These are phyloP conservation scores for Mollisia scopiformis DNA, from an alignment of 2,329 filamentous ascomycete genomes.

Conservation along the genomic window DNA sequence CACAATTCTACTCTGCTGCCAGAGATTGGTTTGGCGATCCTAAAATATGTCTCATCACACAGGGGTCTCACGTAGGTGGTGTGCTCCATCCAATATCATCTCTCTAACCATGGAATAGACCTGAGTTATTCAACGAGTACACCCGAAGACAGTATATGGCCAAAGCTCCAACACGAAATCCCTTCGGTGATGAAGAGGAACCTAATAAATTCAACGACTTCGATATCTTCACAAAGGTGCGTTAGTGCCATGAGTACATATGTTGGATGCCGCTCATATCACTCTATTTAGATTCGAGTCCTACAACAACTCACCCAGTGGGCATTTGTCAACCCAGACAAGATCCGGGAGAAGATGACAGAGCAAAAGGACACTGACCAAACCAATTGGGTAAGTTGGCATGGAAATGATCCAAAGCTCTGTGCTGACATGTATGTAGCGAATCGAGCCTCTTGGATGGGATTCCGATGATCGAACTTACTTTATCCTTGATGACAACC, in stretches of 20 bases:
- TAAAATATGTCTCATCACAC: constrained; percentile 94
- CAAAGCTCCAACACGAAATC: constrained; percentile 80
- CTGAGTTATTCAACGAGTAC: constrained; percentile 91
- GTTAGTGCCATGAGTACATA: constrained; percentile 35
- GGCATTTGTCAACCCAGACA: constrained; percentile 85
- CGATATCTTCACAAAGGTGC: constrained; percentile 78
- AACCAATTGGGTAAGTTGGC: constrained; percentile 70
- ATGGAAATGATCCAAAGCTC: neutral
- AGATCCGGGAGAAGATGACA: constrained; percentile 83
- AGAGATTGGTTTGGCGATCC: constrained; percentile 81
- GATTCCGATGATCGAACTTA: constrained; percentile 86
- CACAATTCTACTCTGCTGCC: constrained; percentile 74
- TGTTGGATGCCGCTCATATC: constrained; percentile 47
- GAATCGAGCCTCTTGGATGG: constrained; percentile 85
- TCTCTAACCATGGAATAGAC: constrained; percentile 53
- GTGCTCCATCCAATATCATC: neutral
- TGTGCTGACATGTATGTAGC: constrained; percentile 42
- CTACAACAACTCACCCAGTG: constrained; percentile 89
- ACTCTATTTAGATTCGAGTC: constrained; percentile 61
- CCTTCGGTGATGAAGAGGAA: constrained; percentile 78
- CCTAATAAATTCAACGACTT: constrained; percentile 79
- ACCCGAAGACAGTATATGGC: constrained; percentile 83
- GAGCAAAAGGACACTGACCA: constrained; percentile 83
- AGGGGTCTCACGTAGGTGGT: constrained; percentile 81
- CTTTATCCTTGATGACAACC: constrained; percentile 90